Base-by-base conservation (phyloP, 164 flowering plant species). In the Piper betle region DNA sequence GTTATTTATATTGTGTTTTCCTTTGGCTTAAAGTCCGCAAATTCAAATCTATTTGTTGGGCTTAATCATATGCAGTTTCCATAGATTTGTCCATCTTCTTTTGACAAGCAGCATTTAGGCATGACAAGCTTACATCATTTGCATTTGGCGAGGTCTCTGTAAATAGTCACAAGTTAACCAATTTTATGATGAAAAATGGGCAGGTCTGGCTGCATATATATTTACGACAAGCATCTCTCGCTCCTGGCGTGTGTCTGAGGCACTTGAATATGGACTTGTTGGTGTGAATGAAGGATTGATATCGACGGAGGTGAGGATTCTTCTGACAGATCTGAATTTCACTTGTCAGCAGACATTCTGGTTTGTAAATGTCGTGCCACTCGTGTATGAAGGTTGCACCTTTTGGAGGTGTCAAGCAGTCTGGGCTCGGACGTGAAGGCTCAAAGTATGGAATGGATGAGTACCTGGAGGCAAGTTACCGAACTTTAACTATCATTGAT, bases 361-460 rank as follows among this genome's bases (percentile, higher is more conserved):
- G 3, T 41, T 25, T 42, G 40, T 43, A 16, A 63, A 43, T 13
- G 7, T 55, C 11, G 39, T 16, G 18, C 18, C 43, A 17, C 38
- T 33, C 11, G 12, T 55, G 19, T 17, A n/a, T 73, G 73, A 71
- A 90, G 99, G 99, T 94, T 69, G 99, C 97, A 64, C 99, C 99
- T 62, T 93, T 93, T 76, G 97, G 97, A 65, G 97, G 99, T 40
- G 74, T 86, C 55, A 94, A 94, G 56, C 89, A 94, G 71, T 90
- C 97, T 39, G 99, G 99, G 64, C 92, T 93, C 65, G 99, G 99
- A 52, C 75, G 97, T 59, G 97, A 88, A 76, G 99, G 97, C 58
- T 94, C 97, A 63, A 94, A 90, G 67, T 94, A 91, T 62, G 97
- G 97, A 52, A 80, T 90, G 69, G 97, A 93, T 68, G 99, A 94